Evolutionary conservation across 768 basidiomycete genomes (phyloP).

Genomic region (Suillus americanus): DNA sequence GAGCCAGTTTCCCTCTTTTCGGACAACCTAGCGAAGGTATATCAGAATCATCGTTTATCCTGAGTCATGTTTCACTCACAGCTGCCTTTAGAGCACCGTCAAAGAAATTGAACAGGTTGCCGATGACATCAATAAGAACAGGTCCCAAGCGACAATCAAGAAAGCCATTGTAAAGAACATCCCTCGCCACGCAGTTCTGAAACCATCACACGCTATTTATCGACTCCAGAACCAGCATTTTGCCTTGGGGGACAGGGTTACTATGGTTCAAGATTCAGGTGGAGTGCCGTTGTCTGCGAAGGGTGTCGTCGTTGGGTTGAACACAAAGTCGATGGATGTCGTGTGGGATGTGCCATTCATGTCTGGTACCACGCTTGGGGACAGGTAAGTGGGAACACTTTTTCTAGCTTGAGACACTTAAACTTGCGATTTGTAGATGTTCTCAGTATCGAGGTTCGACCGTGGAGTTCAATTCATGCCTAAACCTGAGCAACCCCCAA

Average conservation of each 20-base stretch:
- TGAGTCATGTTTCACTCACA: neutral
- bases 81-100: slow-evolving; percentile 63
- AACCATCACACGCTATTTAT: slow-evolving; percentile 87
- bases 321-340: slow-evolving; percentile 86
- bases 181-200: slow-evolving; percentile 89
- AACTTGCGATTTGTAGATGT: slow-evolving; percentile 50
- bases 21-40: slow-evolving; percentile 87
- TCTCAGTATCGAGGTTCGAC: slow-evolving; percentile 91
- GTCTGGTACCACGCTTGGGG: slow-evolving; percentile 83
- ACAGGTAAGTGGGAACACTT: slow-evolving; percentile 50
- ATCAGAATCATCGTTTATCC: slow-evolving; percentile 1
- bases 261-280: slow-evolving; percentile 94
- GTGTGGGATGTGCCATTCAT: slow-evolving; percentile 97
- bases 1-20: slow-evolving; percentile 92
- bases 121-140: slow-evolving; percentile 62
- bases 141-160: slow-evolving; percentile 68
- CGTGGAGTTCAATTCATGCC: slow-evolving; percentile 81
- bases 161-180: slow-evolving; percentile 93
- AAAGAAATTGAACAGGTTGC: slow-evolving; percentile 75
- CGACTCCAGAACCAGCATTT: slow-evolving; percentile 90
- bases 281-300: slow-evolving; percentile 88
- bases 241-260: slow-evolving; percentile 87
- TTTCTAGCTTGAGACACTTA: neutral
- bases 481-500: slow-evolving; percentile 87
- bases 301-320: slow-evolving; percentile 91